Base-by-base conservation (phyloP, 805 yeast species). In the Lachancea fermentati region DNA sequence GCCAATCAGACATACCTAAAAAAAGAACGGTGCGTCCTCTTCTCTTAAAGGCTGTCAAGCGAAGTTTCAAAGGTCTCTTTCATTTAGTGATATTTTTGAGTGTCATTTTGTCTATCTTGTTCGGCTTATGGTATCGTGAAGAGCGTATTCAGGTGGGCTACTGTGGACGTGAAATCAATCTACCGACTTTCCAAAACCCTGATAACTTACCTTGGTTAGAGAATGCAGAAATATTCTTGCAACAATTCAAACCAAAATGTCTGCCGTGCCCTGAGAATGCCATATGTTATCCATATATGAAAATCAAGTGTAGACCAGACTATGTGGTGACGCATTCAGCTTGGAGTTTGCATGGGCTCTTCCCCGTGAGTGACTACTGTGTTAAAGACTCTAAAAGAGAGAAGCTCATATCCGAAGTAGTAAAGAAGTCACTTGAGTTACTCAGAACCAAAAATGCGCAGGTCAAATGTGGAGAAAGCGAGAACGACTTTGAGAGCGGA, bases 221-320 rank as follows among this genome's bases (percentile, higher is more conserved):
- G 3, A 36, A 50, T 7, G 28, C 71, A 7, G 85, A 82, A 30
- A 51, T 60, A 0, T 62, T 66, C 42, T 58, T 83, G 42, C 75
- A 73, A 36, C 42, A 55, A 0, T 57, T 72, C 36, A 71, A 72
- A 36, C 94, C 95, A 2, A 33, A 49, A 0, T 91, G 98, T 64
- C 63, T 74, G 3, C 75, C 75, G 18, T 91, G 97, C 57, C 97
- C 97, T 2, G 73, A 70, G 3, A 80, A 89, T 62, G 93, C 89
- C 0, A 67, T 75, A 29, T 91, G 97, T 62, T 77, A 71, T 47
- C 75, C 78, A 17, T 57, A 70, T 33, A 66, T 83, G 51, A 66
- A 71, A 37, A 54, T 85, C 6, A 78, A 73, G 42, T 91, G 98
- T 62, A 79, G 76, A 50, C 79, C 78, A 33, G 95, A 81, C 42